Percentiles rank a stretch among this genome's conserved stretches.
phyloP scores from a whole-genome alignment of 2,329 filamentous ascomycete genomes.

The Sporothrix curviconia region DNA sequence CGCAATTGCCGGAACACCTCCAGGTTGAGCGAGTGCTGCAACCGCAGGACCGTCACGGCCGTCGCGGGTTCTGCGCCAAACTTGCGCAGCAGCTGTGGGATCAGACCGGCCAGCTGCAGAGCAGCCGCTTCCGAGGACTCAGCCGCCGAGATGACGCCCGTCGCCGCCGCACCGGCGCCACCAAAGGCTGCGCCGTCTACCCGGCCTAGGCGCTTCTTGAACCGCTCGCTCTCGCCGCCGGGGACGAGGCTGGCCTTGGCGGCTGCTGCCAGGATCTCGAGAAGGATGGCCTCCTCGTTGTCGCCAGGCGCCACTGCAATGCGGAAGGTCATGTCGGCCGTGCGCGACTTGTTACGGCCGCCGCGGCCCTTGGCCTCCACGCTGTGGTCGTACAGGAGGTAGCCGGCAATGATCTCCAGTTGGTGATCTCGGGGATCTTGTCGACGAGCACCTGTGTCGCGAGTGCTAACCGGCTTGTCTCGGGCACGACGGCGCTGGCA shows the following conservation, averaged over 20 bases:
- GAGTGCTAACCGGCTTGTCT: slow-evolving; percentile 71
- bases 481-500: slow-evolving; percentile 52
- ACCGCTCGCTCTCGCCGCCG: slow-evolving; percentile 54
- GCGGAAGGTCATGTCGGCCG: slow-evolving; percentile 57
- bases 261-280: slow-evolving; percentile 79
- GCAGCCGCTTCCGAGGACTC: slow-evolving; percentile 75
- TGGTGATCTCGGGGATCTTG: slow-evolving; percentile 68
- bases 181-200: background rate
- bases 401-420: slow-evolving; percentile 89
- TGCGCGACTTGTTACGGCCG: slow-evolving; percentile 23
- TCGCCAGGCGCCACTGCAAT: slow-evolving; percentile 65
- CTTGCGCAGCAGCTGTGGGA: slow-evolving; percentile 83
- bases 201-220: slow-evolving; percentile 50
- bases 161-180: background rate
- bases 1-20: slow-evolving; percentile 83
- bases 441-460: slow-evolving; percentile 83
- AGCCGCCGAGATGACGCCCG: slow-evolving; percentile 19
- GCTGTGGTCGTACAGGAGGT: slow-evolving; percentile 88
- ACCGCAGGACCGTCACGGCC: slow-evolving; percentile 73
- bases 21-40: slow-evolving; percentile 81
- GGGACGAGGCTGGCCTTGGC: slow-evolving; percentile 68
- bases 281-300: slow-evolving; percentile 73
- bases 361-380: slow-evolving; percentile 35
- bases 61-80: slow-evolving; percentile 86
- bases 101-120: slow-evolving; percentile 66